Conservation (phyloP, 2,329 filamentous ascomycete genomes). For the Shiraia sp. region DNA sequence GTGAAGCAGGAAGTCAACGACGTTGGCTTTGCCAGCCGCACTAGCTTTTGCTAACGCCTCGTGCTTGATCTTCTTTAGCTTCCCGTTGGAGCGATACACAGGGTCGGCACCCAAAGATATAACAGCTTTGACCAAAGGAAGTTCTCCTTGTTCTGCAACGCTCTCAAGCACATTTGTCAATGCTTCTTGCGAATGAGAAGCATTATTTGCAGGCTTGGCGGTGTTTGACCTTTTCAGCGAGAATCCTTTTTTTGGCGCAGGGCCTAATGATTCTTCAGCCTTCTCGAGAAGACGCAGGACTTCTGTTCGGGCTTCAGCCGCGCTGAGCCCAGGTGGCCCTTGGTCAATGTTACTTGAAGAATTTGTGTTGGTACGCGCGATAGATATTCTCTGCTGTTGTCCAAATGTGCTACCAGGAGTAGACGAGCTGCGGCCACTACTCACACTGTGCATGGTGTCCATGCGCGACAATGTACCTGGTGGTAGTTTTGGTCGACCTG, state of each 20-base stretch:
- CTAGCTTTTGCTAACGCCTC: constrained; percentile 22
- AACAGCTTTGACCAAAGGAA: constrained; percentile 18
- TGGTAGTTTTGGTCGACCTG: constrained; percentile 4
- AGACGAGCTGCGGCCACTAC: constrained; percentile 9
- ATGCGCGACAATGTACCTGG: constrained; percentile 11
- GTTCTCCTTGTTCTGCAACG: constrained; percentile 16
- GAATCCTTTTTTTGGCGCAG: constrained; percentile 15
- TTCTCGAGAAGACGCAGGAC: constrained; percentile 12
- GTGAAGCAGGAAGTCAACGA: constrained; percentile 17
- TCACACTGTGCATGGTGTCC: constrained; percentile 13
- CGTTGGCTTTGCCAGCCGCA: constrained; percentile 12
- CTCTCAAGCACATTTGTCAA: constrained; percentile 19
- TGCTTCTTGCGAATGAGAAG: constrained; percentile 6
- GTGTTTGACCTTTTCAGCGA: constrained; percentile 13
- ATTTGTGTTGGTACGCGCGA: constrained; percentile 6
- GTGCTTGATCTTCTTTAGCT: constrained; percentile 18
- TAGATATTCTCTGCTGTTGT: constrained; percentile 12
- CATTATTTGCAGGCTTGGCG: constrained; percentile 1
- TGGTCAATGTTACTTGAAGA: constrained; percentile 9
- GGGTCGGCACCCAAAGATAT: constrained; percentile 15
- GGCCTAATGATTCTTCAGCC: constrained; percentile 5
- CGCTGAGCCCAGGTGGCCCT: constrained; percentile 12
- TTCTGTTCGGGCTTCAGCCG: constrained; percentile 15
- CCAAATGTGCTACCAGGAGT: constrained; percentile 10
- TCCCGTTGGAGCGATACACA: constrained; percentile 9